phyloP scores from a whole-genome alignment of 2,329 filamentous ascomycete genomes.

The Fragosphaeria purpurea region DNA sequence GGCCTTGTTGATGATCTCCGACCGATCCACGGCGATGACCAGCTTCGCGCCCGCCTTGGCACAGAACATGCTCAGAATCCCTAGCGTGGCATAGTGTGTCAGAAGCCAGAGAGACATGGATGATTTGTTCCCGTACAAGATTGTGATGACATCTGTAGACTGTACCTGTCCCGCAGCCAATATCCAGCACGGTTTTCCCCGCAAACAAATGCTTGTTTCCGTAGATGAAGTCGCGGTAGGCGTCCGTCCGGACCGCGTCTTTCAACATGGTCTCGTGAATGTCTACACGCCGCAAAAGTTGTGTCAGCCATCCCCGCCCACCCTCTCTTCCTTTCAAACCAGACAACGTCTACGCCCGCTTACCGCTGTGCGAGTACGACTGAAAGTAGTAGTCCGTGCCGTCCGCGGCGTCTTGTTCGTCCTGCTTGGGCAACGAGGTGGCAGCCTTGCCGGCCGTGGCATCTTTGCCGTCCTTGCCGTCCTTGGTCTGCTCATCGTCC shows the following conservation, averaged over 20 bases:
- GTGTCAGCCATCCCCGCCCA: too few species aligned
- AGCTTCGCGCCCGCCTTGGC: constrained; percentile 77
- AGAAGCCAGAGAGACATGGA: neutral
- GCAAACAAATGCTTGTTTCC: constrained; percentile 79
- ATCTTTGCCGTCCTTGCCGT: constrained; percentile 9
- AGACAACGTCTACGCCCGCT: constrained; percentile 10
- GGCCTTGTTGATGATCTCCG: constrained; percentile 79
- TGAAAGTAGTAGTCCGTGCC: constrained; percentile 45
- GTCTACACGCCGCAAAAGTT: constrained; percentile 33
- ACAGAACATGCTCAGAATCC: constrained; percentile 90
- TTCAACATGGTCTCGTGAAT: constrained; percentile 97
- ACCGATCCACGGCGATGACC: constrained; percentile 88
- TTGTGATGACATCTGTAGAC: too few species aligned
- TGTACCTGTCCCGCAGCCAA: constrained; percentile 67
- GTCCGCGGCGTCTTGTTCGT: constrained; percentile 23
- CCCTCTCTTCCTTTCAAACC: too few species aligned
- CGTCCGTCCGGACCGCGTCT: constrained; percentile 76
- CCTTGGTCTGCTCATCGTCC: constrained; percentile 32
- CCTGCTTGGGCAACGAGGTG: constrained; percentile 14
- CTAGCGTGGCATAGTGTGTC: neutral
- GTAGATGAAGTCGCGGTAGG: constrained; percentile 93
- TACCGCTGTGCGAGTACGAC: constrained; percentile 53
- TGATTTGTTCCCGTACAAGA: too few species aligned
- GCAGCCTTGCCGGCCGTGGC: neutral
- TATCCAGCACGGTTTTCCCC: constrained; percentile 79